These are phyloP conservation scores for Pharnaceum exiguum DNA, from an alignment of 148 eudicot species.

Conservation along the genomic window DNA sequence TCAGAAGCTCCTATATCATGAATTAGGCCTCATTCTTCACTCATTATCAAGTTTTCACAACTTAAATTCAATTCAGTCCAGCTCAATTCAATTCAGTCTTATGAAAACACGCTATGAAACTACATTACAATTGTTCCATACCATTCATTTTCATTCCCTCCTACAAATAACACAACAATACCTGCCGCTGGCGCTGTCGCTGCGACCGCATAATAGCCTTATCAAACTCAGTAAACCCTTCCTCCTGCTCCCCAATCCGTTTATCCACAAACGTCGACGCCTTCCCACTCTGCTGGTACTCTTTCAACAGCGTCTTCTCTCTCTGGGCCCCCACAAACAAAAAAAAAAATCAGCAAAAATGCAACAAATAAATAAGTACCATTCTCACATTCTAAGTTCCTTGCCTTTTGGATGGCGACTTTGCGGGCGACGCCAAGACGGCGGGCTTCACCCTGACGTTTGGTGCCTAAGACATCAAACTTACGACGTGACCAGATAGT, in stretches of 20 bases:
- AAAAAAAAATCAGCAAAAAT: background rate
- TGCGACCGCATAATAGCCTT: conserved; percentile 90
- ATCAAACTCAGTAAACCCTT: conserved; percentile 71
- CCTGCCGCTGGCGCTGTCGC: conserved; percentile 83
- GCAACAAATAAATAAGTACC: conserved; percentile 1
- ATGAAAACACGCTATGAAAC: too few relatives aligned
- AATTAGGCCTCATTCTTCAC: too few relatives aligned
- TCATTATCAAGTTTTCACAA: too few relatives aligned
- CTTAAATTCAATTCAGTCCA: too few relatives aligned
- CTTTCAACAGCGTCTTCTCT: conserved; percentile 79
- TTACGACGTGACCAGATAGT: conserved; percentile 87
- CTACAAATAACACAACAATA: too few relatives aligned
- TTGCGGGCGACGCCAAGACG: conserved; percentile 86
- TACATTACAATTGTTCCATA: too few relatives aligned
- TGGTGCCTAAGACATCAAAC: conserved; percentile 76
- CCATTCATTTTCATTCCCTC: too few relatives aligned
- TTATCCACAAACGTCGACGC: conserved; percentile 80
- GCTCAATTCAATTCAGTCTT: too few relatives aligned
- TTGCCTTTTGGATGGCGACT: conserved; percentile 61
- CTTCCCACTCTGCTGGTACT: conserved; percentile 78
- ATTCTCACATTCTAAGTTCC: too few relatives aligned
- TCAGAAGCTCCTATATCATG: too few relatives aligned
- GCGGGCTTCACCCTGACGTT: conserved; percentile 75
- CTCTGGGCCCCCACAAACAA: conserved; percentile 43
- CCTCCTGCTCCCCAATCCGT: conserved; percentile 83